Evolutionary conservation across 345 rosid species (phyloP).

Genomic region (Eucalyptus microcorys): DNA sequence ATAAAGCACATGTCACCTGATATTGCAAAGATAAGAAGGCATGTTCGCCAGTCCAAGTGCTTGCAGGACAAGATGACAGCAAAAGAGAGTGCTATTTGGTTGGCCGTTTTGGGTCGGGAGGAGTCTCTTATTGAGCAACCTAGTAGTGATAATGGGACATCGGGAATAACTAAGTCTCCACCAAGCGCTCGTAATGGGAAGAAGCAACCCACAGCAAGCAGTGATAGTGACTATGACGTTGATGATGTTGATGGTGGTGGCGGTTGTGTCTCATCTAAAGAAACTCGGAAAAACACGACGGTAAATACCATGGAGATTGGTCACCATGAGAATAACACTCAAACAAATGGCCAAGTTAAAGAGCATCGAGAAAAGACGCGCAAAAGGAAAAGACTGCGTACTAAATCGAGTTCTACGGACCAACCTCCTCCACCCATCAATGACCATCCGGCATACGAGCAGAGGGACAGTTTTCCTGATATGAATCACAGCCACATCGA

Average conservation of each 20-base stretch:
- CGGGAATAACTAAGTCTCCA: constrained; percentile 64
- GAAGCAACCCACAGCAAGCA: constrained; percentile 33
- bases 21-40: constrained; percentile 87
- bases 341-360: constrained; percentile 13
- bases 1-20: constrained; percentile 98
- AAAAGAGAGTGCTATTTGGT: constrained; percentile 98
- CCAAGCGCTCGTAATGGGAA: constrained; percentile 25
- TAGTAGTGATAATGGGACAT: constrained; percentile 78
- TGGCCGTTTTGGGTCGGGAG: constrained; percentile 78
- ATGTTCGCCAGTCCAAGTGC: constrained; percentile 91
- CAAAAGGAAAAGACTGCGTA: constrained; percentile 29
- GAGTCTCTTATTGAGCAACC: constrained; percentile 71
- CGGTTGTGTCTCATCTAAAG: constrained; percentile 88
- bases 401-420: constrained; percentile 15
- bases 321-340: background rate
- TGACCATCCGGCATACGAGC: constrained; percentile 16
- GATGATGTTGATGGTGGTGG: constrained; percentile 54
- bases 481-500: constrained; percentile 26
- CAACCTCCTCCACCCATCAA: constrained; percentile 6
- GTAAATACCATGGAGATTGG: constrained; percentile 9
- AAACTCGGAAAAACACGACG: background rate
- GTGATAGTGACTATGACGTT: constrained; percentile 85
- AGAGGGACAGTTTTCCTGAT: constrained; percentile 38
- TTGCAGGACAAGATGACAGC: constrained; percentile 99
- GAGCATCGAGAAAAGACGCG: constrained; percentile 25